Conservation (phyloP, 2,329 filamentous ascomycete species). For the Cryphonectria radicalis region DNA sequence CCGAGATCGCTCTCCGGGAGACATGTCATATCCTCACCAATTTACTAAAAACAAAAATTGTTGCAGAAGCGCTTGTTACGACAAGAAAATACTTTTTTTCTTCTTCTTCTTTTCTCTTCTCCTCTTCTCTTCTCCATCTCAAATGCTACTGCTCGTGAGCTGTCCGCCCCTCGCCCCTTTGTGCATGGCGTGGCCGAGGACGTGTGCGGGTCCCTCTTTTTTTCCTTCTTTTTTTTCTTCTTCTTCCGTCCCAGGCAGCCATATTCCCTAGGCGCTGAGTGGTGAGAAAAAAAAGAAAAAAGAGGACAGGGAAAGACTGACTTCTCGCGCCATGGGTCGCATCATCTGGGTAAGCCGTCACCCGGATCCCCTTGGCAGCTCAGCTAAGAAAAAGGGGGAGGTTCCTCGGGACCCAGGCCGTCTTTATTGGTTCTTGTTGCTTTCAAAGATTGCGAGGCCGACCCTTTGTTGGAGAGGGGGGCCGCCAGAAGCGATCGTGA, state of each 20-base stretch:
- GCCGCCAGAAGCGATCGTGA: neutral
- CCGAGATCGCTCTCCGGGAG: neutral
- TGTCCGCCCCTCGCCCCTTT: neutral
- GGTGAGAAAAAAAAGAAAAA: neutral
- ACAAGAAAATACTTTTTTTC: no score
- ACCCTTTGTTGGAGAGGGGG: neutral
- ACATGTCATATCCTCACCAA: neutral
- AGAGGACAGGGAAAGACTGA: neutral
- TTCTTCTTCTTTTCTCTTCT: no score
- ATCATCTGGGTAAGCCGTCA: neutral
- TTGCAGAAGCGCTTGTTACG: no score
- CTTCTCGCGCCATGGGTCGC: neutral
- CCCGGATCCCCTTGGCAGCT: neutral
- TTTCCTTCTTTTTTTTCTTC: neutral
- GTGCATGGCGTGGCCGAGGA: neutral
- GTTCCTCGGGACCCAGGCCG: neutral
- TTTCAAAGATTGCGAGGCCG: neutral
- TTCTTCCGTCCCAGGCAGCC: neutral
- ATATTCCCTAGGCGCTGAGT: conserved; percentile 7
- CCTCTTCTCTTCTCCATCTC: neutral
- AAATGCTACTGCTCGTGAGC: neutral
- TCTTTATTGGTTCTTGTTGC: neutral
- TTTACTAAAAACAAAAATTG: neutral
- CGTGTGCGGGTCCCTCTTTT: neutral
- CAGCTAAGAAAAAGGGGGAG: neutral